Base-by-base conservation (phyloP, 352 stramenopile species). In the Plasmopara muralis region DNA sequence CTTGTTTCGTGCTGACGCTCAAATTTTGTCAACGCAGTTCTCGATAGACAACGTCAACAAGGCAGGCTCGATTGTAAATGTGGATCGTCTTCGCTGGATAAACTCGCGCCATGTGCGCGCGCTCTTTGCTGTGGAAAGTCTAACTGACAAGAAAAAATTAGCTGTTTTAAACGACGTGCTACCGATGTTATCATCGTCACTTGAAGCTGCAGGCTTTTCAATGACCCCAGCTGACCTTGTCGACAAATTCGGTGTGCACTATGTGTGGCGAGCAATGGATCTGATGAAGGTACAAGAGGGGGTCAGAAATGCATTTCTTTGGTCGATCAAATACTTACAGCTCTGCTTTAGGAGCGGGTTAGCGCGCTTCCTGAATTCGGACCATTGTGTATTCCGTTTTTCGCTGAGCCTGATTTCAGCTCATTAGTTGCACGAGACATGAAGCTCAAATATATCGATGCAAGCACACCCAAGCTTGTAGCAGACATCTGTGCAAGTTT, bases 1-100 rank as follows among this genome's bases (percentile, higher is more conserved):
- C 9, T 20, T 31, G 16, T 0, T 29, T 29, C 14, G 34, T 52
- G 29, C 30, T 55, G 48, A 31, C 5, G n/a, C 14, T 0, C 46
- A 31, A 25, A 25, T 25, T 25, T 3, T 12, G 28, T 49, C 30
- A 2, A 10, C 53, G 1, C 52, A 89, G 64, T 95, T 96, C 38
- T 88, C 82, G 6, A 71, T 96, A 15, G 74, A 89, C 12, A 83
- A 91, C 34, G 74, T 95, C 46, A 95, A 94, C 64, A 94, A 94
- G 54, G 83, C 81, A 16, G 85, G 87, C 7, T 92, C 83, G 0
- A 78, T 96, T 33, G 87, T 96, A 29, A 92, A 95, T 52, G 54
- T 87, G 8, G 81, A 93, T 51, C 77, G 83, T 38, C 66, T 95
- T 51, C 73, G 80, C 28, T 96, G 85, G 85, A 91, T 96, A 51